Evolutionary conservation across 2,329 filamentous ascomycete genomes (phyloP).

Genomic region (Claviceps sp.): DNA sequence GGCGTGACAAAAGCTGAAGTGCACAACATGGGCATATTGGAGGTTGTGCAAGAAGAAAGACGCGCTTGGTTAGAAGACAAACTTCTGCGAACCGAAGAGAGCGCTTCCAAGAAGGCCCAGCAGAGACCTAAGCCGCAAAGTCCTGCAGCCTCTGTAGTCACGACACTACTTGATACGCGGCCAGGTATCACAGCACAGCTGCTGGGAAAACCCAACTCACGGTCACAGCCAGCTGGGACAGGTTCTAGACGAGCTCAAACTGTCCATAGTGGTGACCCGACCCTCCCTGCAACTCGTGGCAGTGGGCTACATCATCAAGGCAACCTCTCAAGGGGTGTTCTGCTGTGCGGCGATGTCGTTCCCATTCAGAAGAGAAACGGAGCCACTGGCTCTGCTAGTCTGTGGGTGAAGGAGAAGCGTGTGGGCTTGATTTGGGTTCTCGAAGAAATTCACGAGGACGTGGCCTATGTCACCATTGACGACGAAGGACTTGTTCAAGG

Average conservation of each 20-base stretch:
- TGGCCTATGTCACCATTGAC: slow-evolving; percentile 63
- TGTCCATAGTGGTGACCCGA: slow-evolving; percentile 42
- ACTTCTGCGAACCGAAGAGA: slow-evolving; percentile 41
- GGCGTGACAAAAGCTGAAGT: slow-evolving; percentile 97
- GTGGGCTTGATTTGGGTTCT: slow-evolving; percentile 93
- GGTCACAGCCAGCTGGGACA: slow-evolving; percentile 41
- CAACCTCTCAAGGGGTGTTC: slow-evolving; percentile 71
- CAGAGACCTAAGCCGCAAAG: slow-evolving; percentile 22
- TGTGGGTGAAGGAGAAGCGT: slow-evolving; percentile 98
- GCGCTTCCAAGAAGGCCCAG: slow-evolving; percentile 16
- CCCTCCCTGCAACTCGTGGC: slow-evolving; percentile 39
- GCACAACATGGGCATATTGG: slow-evolving; percentile 83
- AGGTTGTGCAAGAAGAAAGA: slow-evolving; percentile 84
- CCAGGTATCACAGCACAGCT: slow-evolving; percentile 70
- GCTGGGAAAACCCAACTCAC: slow-evolving; percentile 64
- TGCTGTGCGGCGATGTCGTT: slow-evolving; percentile 94
- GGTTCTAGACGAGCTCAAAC: slow-evolving; percentile 47
- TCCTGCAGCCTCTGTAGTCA: slow-evolving; percentile 28
- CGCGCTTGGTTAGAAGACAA: slow-evolving; percentile 83
- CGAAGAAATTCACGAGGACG: slow-evolving; percentile 93
- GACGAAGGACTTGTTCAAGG: slow-evolving; percentile 61
- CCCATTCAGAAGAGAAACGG: slow-evolving; percentile 95
- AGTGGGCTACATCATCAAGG: slow-evolving; percentile 47
- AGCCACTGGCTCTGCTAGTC: slow-evolving; percentile 75
- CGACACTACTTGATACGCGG: slow-evolving; percentile 52